phyloP scores from a whole-genome alignment of 192 early-diverging fungal genomes.

The Backusella morwellensis region DNA sequence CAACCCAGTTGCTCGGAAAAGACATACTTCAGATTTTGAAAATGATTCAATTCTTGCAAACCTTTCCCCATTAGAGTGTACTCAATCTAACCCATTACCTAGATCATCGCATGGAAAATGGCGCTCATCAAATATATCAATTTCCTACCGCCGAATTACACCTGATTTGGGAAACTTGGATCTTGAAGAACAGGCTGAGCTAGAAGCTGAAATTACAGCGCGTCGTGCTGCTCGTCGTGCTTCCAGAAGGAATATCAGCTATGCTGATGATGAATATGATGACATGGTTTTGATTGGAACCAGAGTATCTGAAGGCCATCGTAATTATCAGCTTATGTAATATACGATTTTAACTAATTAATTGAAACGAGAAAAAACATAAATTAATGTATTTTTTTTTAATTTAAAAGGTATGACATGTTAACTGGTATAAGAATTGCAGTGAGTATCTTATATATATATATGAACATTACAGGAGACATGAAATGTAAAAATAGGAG shows the following conservation, averaged over 20 bases:
- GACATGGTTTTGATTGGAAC: constrained; percentile 68
- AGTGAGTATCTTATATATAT: constrained; percentile 14
- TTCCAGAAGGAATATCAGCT: constrained; percentile 33
- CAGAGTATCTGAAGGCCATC: constrained; percentile 90
- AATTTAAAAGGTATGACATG: constrained; percentile 19
- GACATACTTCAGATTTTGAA: neutral
- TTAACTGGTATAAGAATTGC: constrained; percentile 21
- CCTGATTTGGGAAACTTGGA: constrained; percentile 38
- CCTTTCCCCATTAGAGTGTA: neutral
- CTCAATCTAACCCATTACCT: neutral
- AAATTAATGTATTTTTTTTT: neutral
- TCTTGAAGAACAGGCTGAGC: constrained; percentile 34
- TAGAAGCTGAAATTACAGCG: constrained; percentile 45
- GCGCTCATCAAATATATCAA: neutral
- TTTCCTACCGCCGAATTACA: neutral
- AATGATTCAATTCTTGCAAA: neutral
- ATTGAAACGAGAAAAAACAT: neutral
- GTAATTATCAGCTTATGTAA: constrained; percentile 91
- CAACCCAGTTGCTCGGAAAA: neutral
- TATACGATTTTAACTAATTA: neutral
- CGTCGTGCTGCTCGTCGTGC: constrained; percentile 39
- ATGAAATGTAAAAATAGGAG: constrained; percentile 8
- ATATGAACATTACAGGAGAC: neutral
- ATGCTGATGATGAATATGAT: constrained; percentile 38
- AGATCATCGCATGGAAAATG: neutral